Base-by-base conservation (phyloP, 1,139 yeast genomes). In the Yamadazyma jaroonii region DNA sequence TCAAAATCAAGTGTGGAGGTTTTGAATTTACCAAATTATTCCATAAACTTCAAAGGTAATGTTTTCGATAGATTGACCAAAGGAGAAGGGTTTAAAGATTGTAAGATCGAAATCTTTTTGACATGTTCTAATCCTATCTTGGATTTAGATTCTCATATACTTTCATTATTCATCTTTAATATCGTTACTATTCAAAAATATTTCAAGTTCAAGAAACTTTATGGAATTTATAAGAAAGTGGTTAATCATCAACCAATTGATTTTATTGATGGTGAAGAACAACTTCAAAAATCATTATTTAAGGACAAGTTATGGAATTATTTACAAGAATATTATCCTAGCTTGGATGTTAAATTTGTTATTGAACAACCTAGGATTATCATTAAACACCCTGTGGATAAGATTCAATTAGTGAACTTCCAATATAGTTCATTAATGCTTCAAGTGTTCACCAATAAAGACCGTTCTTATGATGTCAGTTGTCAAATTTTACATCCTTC, bases 41-140 rank as follows among this genome's bases (percentile, higher is more conserved):
- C 78, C 25, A 46, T 76, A 24, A 77, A 78, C 12, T 68, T 77
- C 39, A 77, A 77, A 46, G 73, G 86, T 0, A 82, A 82, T 44
- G 42, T 75, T 11, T 59, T 73, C 9, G 64, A 68, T 54, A 53
- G 59, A 50, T 38, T 71, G 41, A 57, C 65, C 35, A 46, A 56
- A 46, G 61, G 68, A 1, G 48, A 55, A 42, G 65, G 71, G 4
- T 68, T 72, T 49, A 53, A 62, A 44, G 54, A 64, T 46, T 64
- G 69, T 41, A 62, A 64, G 2, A 51, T 66, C 14, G 74, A 66
- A 38, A 42, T 64, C 7, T 65, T 64, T 38, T 54, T 71, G n/a
- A 62, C 79, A 0, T 62, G 72, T 26, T 70, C 79, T 11, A 69
- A 75, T 28, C 71, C 79, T 1, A 66, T 74, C 9, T 40, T 79